Conservation (phyloP, 192 early-diverging fungal species). For the Entomortierella chlamydospora region DNA sequence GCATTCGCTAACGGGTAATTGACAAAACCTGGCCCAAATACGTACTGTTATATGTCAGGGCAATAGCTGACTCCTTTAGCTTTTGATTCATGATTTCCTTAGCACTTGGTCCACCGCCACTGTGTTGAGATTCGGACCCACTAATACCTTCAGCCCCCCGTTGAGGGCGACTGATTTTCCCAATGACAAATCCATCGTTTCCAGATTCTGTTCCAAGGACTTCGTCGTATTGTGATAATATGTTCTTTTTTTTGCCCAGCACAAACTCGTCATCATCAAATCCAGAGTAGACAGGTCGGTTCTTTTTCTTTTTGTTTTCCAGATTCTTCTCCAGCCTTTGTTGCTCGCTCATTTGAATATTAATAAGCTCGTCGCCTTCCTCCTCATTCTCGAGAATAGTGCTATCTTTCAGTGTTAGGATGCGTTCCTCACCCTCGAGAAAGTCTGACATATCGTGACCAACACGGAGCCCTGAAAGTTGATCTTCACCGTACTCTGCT, state of each 20-base stretch:
- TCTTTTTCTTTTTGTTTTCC: conserved; percentile 77
- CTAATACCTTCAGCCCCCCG: not conserved
- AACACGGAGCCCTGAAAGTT: conserved; percentile 79
- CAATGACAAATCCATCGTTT: conserved; percentile 48
- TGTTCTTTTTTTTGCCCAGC: conserved; percentile 60
- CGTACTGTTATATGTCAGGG: conserved; percentile 66
- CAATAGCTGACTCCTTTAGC: conserved; percentile 58
- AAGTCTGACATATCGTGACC: conserved; percentile 79
- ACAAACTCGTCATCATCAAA: conserved; percentile 83
- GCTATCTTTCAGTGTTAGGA: conserved; percentile 90
- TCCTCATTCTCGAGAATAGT: conserved; percentile 76
- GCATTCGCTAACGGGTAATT: no score
- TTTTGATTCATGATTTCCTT: conserved; percentile 52
- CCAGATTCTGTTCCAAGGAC: conserved; percentile 56
- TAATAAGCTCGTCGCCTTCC: conserved; percentile 81
- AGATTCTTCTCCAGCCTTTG: conserved; percentile 77
- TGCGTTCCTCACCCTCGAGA: conserved; percentile 73
- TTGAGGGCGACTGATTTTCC: conserved; percentile 27
- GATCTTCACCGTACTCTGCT: conserved; percentile 41
- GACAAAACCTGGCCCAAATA: not conserved
- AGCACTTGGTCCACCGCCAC: conserved; percentile 5
- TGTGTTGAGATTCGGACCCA: not conserved
- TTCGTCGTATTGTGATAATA: conserved; percentile 86
- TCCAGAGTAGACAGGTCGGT: conserved; percentile 70
- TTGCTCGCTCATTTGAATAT: conserved; percentile 72